These are phyloP conservation scores for Rhododendron ovatum DNA, from an alignment of 148 eudicot species.

Conservation along the genomic window DNA sequence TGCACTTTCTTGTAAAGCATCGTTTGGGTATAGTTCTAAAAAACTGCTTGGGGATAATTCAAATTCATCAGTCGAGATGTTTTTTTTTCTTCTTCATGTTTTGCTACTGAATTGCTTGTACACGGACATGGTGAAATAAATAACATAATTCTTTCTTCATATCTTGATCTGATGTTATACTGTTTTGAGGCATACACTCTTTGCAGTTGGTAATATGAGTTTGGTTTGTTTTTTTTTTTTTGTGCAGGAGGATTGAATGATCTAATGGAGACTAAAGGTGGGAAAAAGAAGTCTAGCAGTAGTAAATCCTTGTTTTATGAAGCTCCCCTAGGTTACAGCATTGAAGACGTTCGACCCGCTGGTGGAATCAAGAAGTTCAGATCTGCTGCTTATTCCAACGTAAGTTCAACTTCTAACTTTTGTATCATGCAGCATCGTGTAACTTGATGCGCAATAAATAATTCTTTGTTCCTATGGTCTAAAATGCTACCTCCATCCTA, in stretches of 20 bases:
- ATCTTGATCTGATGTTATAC: neutral
- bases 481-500: neutral
- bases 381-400: constrained; percentile 96
- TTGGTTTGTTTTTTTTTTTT: neutral
- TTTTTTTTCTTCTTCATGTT: neutral
- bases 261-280: constrained; percentile 75
- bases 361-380: constrained; percentile 88
- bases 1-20: neutral
- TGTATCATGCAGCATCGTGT: neutral
- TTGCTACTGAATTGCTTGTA: neutral
- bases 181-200: neutral
- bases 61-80: neutral
- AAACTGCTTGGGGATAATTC: neutral
- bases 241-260: constrained; percentile 45
- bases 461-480: neutral
- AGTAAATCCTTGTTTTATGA: constrained; percentile 63
- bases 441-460: no score
- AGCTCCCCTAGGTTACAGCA: constrained; percentile 89
- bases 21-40: neutral
- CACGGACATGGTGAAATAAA: neutral
- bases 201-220: neutral
- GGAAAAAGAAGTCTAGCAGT: constrained; percentile 69
- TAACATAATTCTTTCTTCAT: neutral
- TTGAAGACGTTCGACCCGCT: constrained; percentile 86
- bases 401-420: constrained; percentile 17